Evolutionary conservation across 768 basidiomycete species (phyloP).

Genomic region (Lentinula aciculospora): DNA sequence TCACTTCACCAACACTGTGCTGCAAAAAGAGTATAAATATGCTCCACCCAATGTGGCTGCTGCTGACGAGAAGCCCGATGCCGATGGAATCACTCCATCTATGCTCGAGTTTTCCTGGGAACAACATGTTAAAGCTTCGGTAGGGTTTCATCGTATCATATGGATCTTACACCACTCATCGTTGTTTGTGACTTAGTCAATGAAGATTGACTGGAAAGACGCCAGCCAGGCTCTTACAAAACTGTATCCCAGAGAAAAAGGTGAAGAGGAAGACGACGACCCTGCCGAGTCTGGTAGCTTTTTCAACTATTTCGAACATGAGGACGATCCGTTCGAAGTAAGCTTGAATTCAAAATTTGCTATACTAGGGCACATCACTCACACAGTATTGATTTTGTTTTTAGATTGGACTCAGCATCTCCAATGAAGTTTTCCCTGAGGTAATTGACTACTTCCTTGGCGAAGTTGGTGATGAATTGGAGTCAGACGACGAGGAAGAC

Average conservation of each 20-base stretch:
- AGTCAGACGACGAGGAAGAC: constrained; percentile 61
- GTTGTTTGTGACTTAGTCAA: constrained; percentile 34
- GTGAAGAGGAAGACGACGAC: constrained; percentile 57
- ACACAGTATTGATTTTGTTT: not conserved
- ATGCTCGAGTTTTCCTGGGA: constrained; percentile 83
- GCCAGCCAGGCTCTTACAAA: constrained; percentile 72
- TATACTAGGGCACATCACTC: not conserved
- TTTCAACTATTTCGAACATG: constrained; percentile 81
- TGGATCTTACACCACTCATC: not conserved
- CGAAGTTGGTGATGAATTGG: constrained; percentile 51
- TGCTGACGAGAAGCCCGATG: constrained; percentile 55
- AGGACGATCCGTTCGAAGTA: constrained; percentile 64
- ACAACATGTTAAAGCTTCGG: constrained; percentile 62
- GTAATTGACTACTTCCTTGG: constrained; percentile 82
- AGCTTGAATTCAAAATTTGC: constrained; percentile 17
- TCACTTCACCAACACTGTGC: constrained; percentile 66
- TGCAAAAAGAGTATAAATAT: constrained; percentile 83
- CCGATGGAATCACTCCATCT: constrained; percentile 68
- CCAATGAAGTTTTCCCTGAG: constrained; percentile 74
- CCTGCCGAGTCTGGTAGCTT: constrained; percentile 72
- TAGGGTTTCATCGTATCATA: constrained; percentile 20
- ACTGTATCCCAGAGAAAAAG: constrained; percentile 61
- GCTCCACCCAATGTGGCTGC: constrained; percentile 42
- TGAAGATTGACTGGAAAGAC: constrained; percentile 79
- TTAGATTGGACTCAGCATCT: constrained; percentile 68